Evolutionary conservation across 2,329 filamentous ascomycete genomes (phyloP).

Genomic region (Colletotrichum sp.): DNA sequence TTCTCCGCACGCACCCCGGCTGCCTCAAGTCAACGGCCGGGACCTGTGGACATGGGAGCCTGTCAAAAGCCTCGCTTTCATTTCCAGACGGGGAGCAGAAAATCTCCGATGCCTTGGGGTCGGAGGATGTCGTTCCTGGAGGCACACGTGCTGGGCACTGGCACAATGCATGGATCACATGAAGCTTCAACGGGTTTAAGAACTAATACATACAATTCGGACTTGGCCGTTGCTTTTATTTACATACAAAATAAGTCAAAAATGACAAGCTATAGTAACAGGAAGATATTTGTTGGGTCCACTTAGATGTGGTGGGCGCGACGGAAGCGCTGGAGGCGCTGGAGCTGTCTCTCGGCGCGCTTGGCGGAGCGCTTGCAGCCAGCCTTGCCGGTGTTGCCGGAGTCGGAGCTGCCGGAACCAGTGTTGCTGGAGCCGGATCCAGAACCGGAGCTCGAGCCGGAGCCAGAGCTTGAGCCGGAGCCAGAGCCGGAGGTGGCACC

Average conservation of each 20-base stretch:
- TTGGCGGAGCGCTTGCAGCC: slow-evolving; percentile 35
- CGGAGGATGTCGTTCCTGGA: neutral
- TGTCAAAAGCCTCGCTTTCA: neutral
- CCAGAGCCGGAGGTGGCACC: slow-evolving; percentile 27
- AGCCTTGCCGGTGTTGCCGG: neutral
- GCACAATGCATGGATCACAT: neutral
- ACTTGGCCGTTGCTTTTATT: neutral
- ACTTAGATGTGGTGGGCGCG: neutral
- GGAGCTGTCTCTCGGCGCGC: slow-evolving; percentile 53
- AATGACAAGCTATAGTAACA: neutral
- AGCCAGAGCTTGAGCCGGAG: slow-evolving; percentile 27
- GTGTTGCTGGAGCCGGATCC: slow-evolving; percentile 28
- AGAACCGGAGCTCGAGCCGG: slow-evolving; percentile 23
- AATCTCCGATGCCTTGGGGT: neutral
- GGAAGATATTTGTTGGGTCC: neutral
- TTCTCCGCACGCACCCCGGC: neutral
- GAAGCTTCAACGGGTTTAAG: neutral
- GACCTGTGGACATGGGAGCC: neutral
- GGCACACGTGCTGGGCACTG: neutral
- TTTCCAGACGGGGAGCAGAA: neutral
- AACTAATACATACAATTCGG: neutral
- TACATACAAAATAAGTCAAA: neutral
- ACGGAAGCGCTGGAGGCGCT: slow-evolving; percentile 36
- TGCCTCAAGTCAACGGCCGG: neutral
- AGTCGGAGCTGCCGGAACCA: neutral